Percentiles rank a stretch among this genome's conserved stretches.
Conservation (phyloP, 1,284 basidiomycete species). For the Stereum hirsutum region DNA sequence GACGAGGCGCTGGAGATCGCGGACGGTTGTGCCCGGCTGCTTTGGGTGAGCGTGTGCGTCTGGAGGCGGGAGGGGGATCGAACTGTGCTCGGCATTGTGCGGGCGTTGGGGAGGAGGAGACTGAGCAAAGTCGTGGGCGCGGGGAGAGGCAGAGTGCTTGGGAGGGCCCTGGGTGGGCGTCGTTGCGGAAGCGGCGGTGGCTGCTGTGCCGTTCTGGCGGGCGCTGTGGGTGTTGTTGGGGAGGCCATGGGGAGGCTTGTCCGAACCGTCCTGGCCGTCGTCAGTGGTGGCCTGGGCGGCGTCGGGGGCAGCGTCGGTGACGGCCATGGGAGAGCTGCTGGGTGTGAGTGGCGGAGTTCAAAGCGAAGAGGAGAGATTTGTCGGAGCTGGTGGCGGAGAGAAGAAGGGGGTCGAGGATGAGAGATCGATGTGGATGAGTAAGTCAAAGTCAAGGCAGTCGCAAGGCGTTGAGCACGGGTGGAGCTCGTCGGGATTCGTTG, state of each 20-base stretch:
- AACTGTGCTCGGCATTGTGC: constrained; percentile 8
- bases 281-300: constrained; percentile 36
- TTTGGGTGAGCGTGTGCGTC: constrained; percentile 42
- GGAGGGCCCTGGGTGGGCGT: constrained; percentile 15
- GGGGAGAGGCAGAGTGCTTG: constrained; percentile 7
- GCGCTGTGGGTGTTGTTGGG: constrained; percentile 11
- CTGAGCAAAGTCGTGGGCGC: constrained; percentile 4
- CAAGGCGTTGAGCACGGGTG: constrained; percentile 2
- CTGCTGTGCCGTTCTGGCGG: constrained; percentile 4
- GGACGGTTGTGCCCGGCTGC: constrained; percentile 44
- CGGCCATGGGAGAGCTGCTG: constrained; percentile 24
- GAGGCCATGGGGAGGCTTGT: constrained; percentile 19
- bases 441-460: too few species aligned
- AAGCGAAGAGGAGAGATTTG: background rate
- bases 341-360: constrained; percentile 1
- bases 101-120: constrained; percentile 8
- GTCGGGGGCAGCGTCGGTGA: constrained; percentile 36
- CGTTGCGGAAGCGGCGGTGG: constrained; percentile 10
- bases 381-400: background rate
- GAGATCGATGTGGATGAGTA: background rate
- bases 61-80: constrained; percentile 45
- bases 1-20: constrained; percentile 33
- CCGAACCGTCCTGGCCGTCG: constrained; percentile 47
- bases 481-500: constrained; percentile 6
- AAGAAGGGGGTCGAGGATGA: background rate